Evolutionary conservation across 1,284 basidiomycete genomes (phyloP), one percentile per base, ranked within the genome.

Genomic region (Ganoderma sp.): DNA sequence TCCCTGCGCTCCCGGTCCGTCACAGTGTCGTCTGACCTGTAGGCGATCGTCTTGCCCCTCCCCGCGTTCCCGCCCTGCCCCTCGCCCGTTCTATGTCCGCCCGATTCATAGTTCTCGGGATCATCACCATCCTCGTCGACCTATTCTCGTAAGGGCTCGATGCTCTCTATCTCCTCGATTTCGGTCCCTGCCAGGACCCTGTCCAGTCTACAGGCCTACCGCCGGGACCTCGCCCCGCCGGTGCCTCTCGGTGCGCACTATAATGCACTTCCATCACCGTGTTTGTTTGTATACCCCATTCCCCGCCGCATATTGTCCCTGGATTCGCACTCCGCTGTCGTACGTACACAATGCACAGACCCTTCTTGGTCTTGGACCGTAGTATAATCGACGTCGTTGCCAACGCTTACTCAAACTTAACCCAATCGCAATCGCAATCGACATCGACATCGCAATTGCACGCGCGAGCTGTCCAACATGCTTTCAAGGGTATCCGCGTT

Each of bases 61-160:
- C 39, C 9, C 4, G n/a, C 48, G 22, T 25, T 22, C 58, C 58
- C 41, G 41, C 59, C 32, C 42, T 54, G 61, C 32, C 52, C 45
- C n/a, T 52, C 22, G 14, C 48, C 25, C 48, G 17, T 28, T 32
- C 52, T 15, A 56, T 34, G 12, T 34, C 65, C 57, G 17, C 19
- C 57, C 37, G 64, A 59, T 57, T 63, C 57, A n/a, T 66, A 87
- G 87, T 90, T 45, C 84, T 92, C 45, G 91, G 90, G 64, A 88
- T 92, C 68, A 83, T 90, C 69, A 92, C 90, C 45, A 92, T 92
- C 71, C 78, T 91, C 52, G 89, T 92, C 56, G 90, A 92, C 78
- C 81, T 91, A 34, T 85, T 86, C 73, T 80, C 83, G 61, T 80
- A 70, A 52, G 50, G 32, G 54, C 34, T 32, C 58, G 58, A 41